A percentile compares a stretch with the other conserved stretches of the same genome.
Evolutionary conservation across 371 early-diverging fungal genomes (phyloP).

Genomic region (Rhizopus stolonifer): DNA sequence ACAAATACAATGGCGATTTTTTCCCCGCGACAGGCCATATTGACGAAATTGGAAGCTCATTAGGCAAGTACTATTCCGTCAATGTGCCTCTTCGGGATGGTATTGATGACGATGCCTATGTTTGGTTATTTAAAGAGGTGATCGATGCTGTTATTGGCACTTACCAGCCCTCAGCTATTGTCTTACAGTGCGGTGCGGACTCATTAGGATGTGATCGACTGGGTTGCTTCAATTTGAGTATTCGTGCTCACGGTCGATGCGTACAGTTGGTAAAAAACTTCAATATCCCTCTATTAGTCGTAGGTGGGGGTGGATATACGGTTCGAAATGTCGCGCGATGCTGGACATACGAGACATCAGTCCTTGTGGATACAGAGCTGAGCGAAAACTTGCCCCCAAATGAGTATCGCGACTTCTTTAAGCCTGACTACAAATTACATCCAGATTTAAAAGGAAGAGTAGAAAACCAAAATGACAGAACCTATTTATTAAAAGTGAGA

Average conservation of each 20-base stretch:
- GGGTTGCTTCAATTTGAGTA: conserved; percentile 89
- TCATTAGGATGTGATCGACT: conserved; percentile 90
- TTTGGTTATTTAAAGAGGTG: conserved; percentile 81
- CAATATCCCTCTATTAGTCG: conserved; percentile 79
- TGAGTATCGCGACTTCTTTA: conserved; percentile 77
- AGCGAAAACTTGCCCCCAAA: conserved; percentile 75
- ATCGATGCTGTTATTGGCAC: conserved; percentile 78
- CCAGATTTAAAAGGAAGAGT: conserved; percentile 75
- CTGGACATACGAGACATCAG: conserved; percentile 95
- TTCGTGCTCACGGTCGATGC: conserved; percentile 89
- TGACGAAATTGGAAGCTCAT: conserved; percentile 71
- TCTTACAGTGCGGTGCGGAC: conserved; percentile 97
- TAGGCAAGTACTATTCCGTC: conserved; percentile 82
- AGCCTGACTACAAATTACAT: conserved; percentile 85
- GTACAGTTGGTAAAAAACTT: conserved; percentile 83
- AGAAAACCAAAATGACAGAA: conserved; percentile 89
- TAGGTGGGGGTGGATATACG: conserved; percentile 97
- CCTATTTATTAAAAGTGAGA: conserved; percentile 78
- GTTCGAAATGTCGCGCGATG: conserved; percentile 90
- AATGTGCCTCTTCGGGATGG: conserved; percentile 93
- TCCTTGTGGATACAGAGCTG: conserved; percentile 76
- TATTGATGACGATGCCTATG: conserved; percentile 85
- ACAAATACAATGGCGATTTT: conserved; percentile 93
- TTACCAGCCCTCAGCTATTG: conserved; percentile 83
- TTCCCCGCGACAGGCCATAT: conserved; percentile 94